Conservation (phyloP, 805 yeast species). For the Nakazawaea ernobii region DNA sequence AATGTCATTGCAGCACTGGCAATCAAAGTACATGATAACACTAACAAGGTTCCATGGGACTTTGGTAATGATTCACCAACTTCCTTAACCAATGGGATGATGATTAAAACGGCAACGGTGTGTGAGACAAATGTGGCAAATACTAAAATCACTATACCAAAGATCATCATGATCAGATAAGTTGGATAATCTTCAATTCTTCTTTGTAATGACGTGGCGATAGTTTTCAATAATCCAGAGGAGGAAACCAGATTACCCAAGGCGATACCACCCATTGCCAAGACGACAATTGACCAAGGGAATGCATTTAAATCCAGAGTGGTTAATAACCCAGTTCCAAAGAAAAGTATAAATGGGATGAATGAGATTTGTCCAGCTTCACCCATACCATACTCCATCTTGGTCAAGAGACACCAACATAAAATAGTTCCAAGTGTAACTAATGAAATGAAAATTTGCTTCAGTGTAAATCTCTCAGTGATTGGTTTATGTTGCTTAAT, state of each 20-base stretch:
- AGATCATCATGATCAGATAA: slow-evolving; percentile 40
- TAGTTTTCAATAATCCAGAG: slow-evolving; percentile 40
- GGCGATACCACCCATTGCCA: slow-evolving; percentile 54
- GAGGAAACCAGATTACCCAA: slow-evolving; percentile 46
- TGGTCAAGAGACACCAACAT: slow-evolving; percentile 42
- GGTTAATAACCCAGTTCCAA: slow-evolving; percentile 43
- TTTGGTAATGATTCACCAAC: slow-evolving; percentile 39
- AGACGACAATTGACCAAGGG: slow-evolving; percentile 50
- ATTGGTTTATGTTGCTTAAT: slow-evolving; percentile 42
- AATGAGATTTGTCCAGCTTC: slow-evolving; percentile 43
- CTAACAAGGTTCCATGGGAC: slow-evolving; percentile 41
- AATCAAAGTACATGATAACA: slow-evolving; percentile 43
- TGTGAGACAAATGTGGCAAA: slow-evolving; percentile 53
- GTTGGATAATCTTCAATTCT: slow-evolving; percentile 36
- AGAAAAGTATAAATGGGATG: slow-evolving; percentile 41
- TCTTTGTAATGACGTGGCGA: slow-evolving; percentile 38
- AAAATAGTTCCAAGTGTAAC: slow-evolving; percentile 40
- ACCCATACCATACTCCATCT: slow-evolving; percentile 38
- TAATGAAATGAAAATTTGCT: slow-evolving; percentile 35
- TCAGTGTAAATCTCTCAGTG: slow-evolving; percentile 36
- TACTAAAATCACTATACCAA: slow-evolving; percentile 42
- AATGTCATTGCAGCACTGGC: slow-evolving; percentile 54
- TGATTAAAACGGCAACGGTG: slow-evolving; percentile 49
- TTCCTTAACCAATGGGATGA: slow-evolving; percentile 44
- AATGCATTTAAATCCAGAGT: slow-evolving; percentile 43